Conservation (phyloP, 129 eudicot genomes). For the Silybum marianum region DNA sequence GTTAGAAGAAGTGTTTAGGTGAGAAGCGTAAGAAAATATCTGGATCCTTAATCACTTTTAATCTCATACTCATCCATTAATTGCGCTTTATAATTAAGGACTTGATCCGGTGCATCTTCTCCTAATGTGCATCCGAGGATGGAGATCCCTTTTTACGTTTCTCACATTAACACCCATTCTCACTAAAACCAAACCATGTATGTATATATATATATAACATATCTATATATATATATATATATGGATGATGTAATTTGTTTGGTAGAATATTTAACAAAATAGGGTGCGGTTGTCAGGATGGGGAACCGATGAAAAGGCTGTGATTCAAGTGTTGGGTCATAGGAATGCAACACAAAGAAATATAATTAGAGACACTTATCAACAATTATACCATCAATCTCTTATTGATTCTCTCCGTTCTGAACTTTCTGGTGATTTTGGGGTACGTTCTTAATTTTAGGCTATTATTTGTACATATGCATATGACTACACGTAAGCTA, state of each 20-base stretch:
- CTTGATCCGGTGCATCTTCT: too few relatives aligned
- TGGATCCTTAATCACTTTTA: too few relatives aligned
- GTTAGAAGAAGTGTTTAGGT: too few relatives aligned
- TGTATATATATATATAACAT: not conserved
- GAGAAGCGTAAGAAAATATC: too few relatives aligned
- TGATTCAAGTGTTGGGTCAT: conserved; percentile 62
- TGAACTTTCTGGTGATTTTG: conserved; percentile 68
- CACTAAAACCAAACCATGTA: too few relatives aligned
- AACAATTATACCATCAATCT: conserved; percentile 60
- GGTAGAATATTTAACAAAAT: conserved; percentile 5
- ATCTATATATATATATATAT: not conserved
- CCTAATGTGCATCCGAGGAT: too few relatives aligned
- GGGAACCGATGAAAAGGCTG: conserved; percentile 64
- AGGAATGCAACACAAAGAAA: conserved; percentile 66
- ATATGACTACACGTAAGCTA: too few relatives aligned
- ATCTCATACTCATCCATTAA: too few relatives aligned
- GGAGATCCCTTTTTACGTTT: too few relatives aligned
- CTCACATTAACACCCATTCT: too few relatives aligned
- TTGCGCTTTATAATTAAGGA: too few relatives aligned
- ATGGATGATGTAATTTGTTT: not conserved
- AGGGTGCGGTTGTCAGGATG: conserved; percentile 41
- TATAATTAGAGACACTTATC: conserved; percentile 53
- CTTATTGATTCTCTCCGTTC: conserved; percentile 53
- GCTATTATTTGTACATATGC: too few relatives aligned
- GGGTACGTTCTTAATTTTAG: conserved; percentile 32